Base-by-base conservation (phyloP, 192 early-diverging fungal genomes). In the Paraglomus brasilianum region DNA sequence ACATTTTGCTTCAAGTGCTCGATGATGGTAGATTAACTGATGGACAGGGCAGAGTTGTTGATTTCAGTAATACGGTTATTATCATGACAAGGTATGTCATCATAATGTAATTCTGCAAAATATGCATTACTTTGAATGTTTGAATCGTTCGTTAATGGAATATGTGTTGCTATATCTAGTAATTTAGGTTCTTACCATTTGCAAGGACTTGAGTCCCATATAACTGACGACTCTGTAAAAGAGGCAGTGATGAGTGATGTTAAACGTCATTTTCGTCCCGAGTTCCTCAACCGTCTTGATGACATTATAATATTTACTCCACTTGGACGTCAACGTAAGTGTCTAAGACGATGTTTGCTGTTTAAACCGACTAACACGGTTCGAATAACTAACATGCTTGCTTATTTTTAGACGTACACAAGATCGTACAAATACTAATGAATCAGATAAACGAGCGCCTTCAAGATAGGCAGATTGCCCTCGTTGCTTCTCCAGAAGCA, bases 21-120 rank as follows among this genome's bases (percentile, higher is more conserved):
- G 97, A 99, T 75, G 96, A 99, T 73, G 97, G 94, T 51, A 83
- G 92, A 24, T 78, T 99, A 46, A 99, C 97, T 7, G 96, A 98
- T 62, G 80, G 79, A 57, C 90, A 96, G 68, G 97, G 97, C 43
- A 84, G 92, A 40, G 76, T 88, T 42, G 90, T 98, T 22, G 93
- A 99, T 78, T 99, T 98, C 83, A 88, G 86, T 62, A 98, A 99
- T 83, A 90, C 91, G 10, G 90, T 99, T 50, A 87, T 99, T 41
- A 97, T 99, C 70, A 87, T 99, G 83, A 99, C 97, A 10, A 89
- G 87, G 60, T 95, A 97, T 77, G 87, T 94, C 74, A 92, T 92
- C 11, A 84, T 89, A 38, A 50, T 70, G 10, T 69, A 77, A 11
- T 42, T 77, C 1, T 72, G 73, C 10, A 63, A 77, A 48, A 30